A percentile compares a stretch with the other conserved stretches of the same genome.
Evolutionary conservation across 148 eudicot genomes (phyloP).

Genomic region (Persicaria maculosa): DNA sequence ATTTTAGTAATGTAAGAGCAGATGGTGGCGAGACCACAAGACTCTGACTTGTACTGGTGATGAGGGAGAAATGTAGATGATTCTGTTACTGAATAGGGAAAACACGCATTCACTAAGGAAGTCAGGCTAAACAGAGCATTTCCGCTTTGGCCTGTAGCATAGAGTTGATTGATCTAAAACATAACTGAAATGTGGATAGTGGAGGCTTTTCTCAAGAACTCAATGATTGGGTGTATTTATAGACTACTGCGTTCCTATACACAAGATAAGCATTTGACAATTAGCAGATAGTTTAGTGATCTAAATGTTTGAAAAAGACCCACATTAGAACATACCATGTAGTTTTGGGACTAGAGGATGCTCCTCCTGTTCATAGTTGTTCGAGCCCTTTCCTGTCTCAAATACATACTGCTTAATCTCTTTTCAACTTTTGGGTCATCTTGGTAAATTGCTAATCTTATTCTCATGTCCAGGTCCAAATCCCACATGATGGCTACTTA

Average conservation of each 20-base stretch:
- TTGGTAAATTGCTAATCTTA: not conserved
- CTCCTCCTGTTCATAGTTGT: not conserved
- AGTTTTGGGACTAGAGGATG: not conserved
- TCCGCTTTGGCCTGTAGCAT: too few relatives aligned
- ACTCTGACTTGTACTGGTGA: not conserved
- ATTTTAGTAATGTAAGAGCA: not conserved
- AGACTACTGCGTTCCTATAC: not conserved
- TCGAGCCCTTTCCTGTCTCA: not conserved
- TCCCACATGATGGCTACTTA: slow-evolving; percentile 87
- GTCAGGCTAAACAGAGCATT: not conserved
- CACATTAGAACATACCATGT: not conserved
- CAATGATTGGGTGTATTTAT: not conserved
- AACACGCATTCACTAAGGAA: not conserved
- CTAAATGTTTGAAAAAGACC: not conserved
- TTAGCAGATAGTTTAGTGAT: not conserved
- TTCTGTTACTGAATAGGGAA: not conserved
- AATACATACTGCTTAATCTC: not conserved
- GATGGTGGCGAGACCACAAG: slow-evolving; percentile 1
- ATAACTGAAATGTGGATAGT: too few relatives aligned
- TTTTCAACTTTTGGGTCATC: slow-evolving; percentile 8
- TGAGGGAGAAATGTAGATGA: not conserved
- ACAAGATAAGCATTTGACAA: not conserved
- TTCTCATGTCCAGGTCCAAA: slow-evolving; percentile 54
- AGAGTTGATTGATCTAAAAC: too few relatives aligned
- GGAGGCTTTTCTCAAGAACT: not conserved